phyloP scores from a whole-genome alignment of 2,329 filamentous ascomycete genomes.

The Talaromyces pinophilus region DNA sequence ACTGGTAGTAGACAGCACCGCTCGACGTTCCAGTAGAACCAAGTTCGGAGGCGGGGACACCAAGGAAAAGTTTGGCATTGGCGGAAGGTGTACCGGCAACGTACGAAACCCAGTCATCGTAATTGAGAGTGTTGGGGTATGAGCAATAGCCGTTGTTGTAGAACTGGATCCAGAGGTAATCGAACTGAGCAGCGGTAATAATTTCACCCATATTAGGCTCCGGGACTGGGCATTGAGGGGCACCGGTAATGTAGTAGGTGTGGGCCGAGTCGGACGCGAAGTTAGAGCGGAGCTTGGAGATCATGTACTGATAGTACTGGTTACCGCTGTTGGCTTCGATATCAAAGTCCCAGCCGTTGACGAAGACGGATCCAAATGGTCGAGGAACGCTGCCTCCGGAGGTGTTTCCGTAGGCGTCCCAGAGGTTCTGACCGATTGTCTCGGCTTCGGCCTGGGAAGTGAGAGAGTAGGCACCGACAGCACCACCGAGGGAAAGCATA shows the following conservation, averaged over 20 bases:
- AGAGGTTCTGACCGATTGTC: constrained; percentile 44
- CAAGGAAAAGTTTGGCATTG: constrained; percentile 56
- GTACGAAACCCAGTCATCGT: constrained; percentile 47
- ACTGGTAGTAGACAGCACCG: constrained; percentile 47
- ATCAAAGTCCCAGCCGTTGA: constrained; percentile 58
- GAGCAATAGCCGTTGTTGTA: constrained; percentile 58
- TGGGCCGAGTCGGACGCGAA: constrained; percentile 39
- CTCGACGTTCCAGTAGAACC: constrained; percentile 31
- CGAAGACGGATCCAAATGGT: constrained; percentile 51
- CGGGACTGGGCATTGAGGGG: constrained; percentile 54
- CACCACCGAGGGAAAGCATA: constrained; percentile 51
- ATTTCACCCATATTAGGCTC: constrained; percentile 50
- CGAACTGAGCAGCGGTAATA: constrained; percentile 49
- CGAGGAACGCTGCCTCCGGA: constrained; percentile 48
- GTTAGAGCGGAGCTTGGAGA: constrained; percentile 49
- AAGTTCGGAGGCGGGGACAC: constrained; percentile 45
- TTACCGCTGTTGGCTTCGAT: constrained; percentile 46
- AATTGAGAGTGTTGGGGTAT: constrained; percentile 49
- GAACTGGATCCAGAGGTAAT: constrained; percentile 59
- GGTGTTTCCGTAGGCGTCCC: constrained; percentile 45
- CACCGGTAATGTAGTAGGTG: constrained; percentile 54
- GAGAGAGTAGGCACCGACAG: constrained; percentile 39
- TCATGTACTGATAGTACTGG: constrained; percentile 44
- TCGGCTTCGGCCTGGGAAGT: constrained; percentile 42
- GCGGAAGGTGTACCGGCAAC: constrained; percentile 43